A percentile compares a stretch with the other conserved stretches of the same genome.
Conservation (phyloP, 306 rosid species). For the Fragaria iinumae region DNA sequence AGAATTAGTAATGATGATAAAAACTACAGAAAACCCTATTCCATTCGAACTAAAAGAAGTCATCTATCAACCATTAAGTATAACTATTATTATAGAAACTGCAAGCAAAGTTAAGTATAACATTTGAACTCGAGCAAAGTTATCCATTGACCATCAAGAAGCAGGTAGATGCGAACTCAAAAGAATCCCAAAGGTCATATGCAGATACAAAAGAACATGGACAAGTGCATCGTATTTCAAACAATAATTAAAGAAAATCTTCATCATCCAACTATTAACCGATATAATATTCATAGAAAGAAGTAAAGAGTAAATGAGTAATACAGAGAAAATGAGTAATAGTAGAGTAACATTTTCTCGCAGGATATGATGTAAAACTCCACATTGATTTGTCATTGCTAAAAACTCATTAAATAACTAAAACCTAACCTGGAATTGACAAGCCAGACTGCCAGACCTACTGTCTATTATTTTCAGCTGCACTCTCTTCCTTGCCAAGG, state of each 20-base stretch:
- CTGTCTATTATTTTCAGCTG: constrained; percentile 56
- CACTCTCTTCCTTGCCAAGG: constrained; percentile 78
- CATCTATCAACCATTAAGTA: background rate
- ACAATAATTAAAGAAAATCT: background rate
- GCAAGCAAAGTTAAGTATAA: background rate
- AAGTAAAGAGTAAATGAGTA: background rate
- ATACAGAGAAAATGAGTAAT: background rate
- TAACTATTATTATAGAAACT: no score
- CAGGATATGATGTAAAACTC: background rate
- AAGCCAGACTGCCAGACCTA: constrained; percentile 19
- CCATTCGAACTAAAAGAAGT: background rate
- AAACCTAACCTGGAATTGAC: constrained; percentile 2
- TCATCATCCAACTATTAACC: background rate
- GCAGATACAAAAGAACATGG: background rate
- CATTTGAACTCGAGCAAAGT: background rate
- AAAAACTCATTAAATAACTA: background rate
- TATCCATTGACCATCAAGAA: background rate
- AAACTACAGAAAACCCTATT: background rate
- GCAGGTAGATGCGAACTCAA: background rate
- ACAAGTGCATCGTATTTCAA: background rate
- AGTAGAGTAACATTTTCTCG: background rate
- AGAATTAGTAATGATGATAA: background rate
- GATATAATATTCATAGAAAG: background rate
- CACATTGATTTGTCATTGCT: background rate
- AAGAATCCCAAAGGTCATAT: background rate